A percentile compares a stretch with the other conserved stretches of the same genome.
Evolutionary conservation across 75 land plant species (phyloP).

Genomic region (Sequoiadendron giganteum): DNA sequence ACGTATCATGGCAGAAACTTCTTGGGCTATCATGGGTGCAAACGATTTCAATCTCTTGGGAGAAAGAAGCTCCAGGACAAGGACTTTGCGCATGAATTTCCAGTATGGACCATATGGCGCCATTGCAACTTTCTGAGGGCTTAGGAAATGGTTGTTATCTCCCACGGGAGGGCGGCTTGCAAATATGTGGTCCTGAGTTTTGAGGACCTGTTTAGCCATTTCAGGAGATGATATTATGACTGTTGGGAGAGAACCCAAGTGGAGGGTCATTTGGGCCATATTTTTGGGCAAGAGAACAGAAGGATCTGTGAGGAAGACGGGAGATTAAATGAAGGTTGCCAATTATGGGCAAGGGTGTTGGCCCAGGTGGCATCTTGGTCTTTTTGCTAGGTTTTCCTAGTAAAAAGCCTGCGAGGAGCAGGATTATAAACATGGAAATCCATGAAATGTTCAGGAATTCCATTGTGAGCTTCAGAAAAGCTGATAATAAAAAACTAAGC

Average conservation of each 20-base stretch:
- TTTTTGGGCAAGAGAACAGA: no score
- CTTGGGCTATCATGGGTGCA: no score
- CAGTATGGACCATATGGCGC: slow-evolving; percentile 27
- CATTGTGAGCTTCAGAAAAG: background rate
- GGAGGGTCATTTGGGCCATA: no score
- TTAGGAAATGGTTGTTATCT: background rate
- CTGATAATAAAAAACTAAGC: background rate
- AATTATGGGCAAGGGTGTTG: background rate
- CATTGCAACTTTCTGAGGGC: background rate
- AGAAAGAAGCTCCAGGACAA: no score
- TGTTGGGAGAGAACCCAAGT: no score
- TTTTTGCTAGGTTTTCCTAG: background rate
- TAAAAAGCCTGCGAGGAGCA: background rate
- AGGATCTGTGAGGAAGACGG: no score
- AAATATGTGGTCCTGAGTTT: no score
- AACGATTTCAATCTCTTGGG: no score
- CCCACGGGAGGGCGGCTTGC: no score
- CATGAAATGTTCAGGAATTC: background rate
- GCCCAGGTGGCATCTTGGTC: background rate
- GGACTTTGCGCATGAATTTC: slow-evolving; percentile 17
- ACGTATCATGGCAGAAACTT: no score
- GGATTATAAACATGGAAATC: background rate
- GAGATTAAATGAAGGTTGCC: no score
- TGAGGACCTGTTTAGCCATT: slow-evolving; percentile 10
- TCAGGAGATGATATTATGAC: background rate